Conservation (phyloP, 139 green algal species). For the Chlamydomonas incerta region DNA sequence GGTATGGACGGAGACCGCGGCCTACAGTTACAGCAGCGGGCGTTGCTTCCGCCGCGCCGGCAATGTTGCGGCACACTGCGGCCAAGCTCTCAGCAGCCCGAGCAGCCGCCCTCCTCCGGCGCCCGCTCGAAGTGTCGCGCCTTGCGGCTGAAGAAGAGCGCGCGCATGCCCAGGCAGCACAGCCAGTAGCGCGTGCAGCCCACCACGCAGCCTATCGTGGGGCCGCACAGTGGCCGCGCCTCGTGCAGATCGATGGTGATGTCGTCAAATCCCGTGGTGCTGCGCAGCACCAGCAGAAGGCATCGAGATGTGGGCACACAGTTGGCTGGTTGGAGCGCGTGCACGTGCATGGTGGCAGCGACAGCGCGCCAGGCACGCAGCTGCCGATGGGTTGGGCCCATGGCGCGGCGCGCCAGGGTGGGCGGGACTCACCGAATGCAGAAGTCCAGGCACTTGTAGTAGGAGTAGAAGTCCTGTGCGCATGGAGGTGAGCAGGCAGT, state of each 20-base stretch:
- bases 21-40: no score
- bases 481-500: no score
- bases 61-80: no score
- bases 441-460: slow-evolving; percentile 54
- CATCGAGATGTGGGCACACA: not conserved
- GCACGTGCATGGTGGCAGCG: no score
- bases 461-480: slow-evolving; percentile 59
- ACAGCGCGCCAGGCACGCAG: no score
- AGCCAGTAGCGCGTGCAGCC: slow-evolving; percentile 55
- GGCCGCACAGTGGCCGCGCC: slow-evolving; percentile 37
- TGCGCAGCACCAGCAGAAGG: not conserved
- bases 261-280: slow-evolving; percentile 55
- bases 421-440: slow-evolving; percentile 41
- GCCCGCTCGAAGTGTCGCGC: slow-evolving; percentile 39
- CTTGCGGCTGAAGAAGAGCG: slow-evolving; percentile 49
- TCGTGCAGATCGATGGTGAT: slow-evolving; percentile 55
- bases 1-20: no score
- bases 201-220: slow-evolving; percentile 48
- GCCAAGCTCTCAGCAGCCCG: not conserved
- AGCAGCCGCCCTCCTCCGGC: slow-evolving; percentile 34
- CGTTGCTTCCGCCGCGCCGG: no score
- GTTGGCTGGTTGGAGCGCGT: no score
- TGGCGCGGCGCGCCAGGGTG: no score
- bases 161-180: slow-evolving; percentile 50
- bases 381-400: no score